Evolutionary conservation across 208 protist species (phyloP).

Genomic region (Leishmania major): DNA sequence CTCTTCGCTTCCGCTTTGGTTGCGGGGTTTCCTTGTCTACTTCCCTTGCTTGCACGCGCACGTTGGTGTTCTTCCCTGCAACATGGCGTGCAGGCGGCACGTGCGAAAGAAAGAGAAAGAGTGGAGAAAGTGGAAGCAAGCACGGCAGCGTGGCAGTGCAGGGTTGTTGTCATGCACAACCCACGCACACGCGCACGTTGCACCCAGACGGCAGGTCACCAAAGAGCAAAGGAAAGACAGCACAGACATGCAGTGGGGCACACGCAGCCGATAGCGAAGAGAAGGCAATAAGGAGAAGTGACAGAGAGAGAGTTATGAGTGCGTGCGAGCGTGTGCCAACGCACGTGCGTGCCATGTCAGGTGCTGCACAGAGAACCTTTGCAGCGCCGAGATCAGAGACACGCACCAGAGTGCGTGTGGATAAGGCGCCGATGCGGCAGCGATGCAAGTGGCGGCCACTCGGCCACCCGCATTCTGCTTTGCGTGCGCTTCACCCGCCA

Average conservation of each 20-base stretch:
- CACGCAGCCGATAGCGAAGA: too few species aligned
- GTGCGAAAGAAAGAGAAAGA: background rate
- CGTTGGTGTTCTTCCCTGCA: background rate
- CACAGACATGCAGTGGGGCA: too few species aligned
- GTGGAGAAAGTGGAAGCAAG: background rate
- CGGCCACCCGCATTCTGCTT: too few species aligned
- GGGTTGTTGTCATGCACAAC: too few species aligned
- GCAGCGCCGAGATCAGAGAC: background rate
- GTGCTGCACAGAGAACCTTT: background rate
- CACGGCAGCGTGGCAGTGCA: background rate
- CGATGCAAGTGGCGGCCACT: background rate
- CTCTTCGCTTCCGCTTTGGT: background rate
- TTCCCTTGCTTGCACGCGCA: background rate
- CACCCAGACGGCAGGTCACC: background rate
- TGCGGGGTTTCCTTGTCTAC: background rate
- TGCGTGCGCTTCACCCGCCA: background rate
- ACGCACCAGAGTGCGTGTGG: background rate
- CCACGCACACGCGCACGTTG: background rate
- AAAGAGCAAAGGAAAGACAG: background rate
- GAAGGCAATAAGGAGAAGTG: background rate
- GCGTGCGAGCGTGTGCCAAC: background rate
- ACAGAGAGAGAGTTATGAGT: background rate
- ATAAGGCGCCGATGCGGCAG: background rate
- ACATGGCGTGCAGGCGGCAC: background rate
- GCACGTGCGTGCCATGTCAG: background rate